Conservation (phyloP, 2,329 filamentous ascomycete species). For the Exserohilum rostratum region DNA sequence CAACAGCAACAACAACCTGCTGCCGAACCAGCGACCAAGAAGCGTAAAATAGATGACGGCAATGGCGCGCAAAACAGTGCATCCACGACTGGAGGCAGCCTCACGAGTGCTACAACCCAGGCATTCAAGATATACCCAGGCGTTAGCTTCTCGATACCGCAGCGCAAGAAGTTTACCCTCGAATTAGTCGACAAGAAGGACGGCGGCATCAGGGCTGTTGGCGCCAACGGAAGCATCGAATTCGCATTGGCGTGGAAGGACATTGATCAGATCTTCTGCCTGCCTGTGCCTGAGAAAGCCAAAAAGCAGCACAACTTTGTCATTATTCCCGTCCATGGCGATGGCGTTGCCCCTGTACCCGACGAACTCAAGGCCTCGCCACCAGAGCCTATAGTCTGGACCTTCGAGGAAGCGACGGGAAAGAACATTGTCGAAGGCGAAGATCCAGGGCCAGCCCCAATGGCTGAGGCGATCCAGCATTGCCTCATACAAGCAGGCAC, state of each 20-base stretch:
- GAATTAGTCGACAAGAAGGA: slow-evolving; percentile 57
- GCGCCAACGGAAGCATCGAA: slow-evolving; percentile 60
- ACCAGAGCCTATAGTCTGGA: slow-evolving; percentile 65
- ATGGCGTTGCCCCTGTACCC: slow-evolving; percentile 55
- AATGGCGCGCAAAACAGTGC: slow-evolving; percentile 28
- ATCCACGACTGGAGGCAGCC: slow-evolving; percentile 18
- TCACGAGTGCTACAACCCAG: slow-evolving; percentile 30
- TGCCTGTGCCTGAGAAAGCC: slow-evolving; percentile 69
- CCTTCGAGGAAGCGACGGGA: slow-evolving; percentile 60
- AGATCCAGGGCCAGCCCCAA: slow-evolving; percentile 47
- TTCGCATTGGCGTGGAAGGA: slow-evolving; percentile 58
- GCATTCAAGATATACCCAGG: slow-evolving; percentile 51
- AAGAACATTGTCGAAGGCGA: slow-evolving; percentile 53
- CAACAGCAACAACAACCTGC: too few relatives aligned
- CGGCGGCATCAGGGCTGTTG: slow-evolving; percentile 56
- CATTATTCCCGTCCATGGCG: slow-evolving; percentile 60
- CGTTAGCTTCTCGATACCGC: slow-evolving; percentile 66
- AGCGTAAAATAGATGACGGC: slow-evolving; percentile 47
- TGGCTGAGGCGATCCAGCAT: slow-evolving; percentile 54
- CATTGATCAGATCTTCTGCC: slow-evolving; percentile 64
- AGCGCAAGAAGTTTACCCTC: slow-evolving; percentile 67
- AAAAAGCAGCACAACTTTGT: slow-evolving; percentile 69
- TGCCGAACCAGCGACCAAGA: slow-evolving; percentile 44
- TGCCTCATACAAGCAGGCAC: slow-evolving; percentile 51
- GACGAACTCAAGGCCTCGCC: slow-evolving; percentile 47